Evolutionary conservation across 768 basidiomycete genomes (phyloP), one percentile per base, ranked within the genome.

Genomic region (Pleurotus pulmonarius): DNA sequence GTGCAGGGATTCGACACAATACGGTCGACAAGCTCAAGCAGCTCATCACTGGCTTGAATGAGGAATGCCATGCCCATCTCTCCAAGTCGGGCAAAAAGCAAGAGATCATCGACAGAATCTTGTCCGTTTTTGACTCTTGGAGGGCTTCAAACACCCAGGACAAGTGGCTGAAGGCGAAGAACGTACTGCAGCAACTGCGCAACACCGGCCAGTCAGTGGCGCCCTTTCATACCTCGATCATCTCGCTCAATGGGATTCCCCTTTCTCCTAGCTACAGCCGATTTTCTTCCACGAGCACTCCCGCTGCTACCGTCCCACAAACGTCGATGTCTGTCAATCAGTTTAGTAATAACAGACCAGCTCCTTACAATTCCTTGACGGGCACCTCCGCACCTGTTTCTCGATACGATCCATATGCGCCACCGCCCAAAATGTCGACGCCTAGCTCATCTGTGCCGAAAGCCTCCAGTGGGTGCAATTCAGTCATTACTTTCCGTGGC

Each of bases 1-100:
- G 87, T 64, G 83, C 87, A 73, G 80, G 72, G 58, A 77, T 94
- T 67, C 83, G 81, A 71, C 78, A 77, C 68, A 88, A 92, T 71
- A 94, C 90, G 5, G 92, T 94, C 60, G 91, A 92, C 70, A 85
- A 78, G 70, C 82, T 94, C 60, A 93, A 94, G 70, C 86, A 88
- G 66, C 90, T 94, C 62, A 75, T 94, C 56, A 69, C 76, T 39
- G 87, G 86, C 22, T 77, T 93, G 62, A 92, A 91, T 73, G 88
- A 90, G 38, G 86, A 91, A 68, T 92, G 90, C 65, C 72, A 73
- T 53, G 81, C 83, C 3, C 78, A 80, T 62, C 74, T 92, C 25
- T 75, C 81, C 54, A 91, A 90, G 70, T 79, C 88, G 9, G 92
- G 92, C 24, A 92, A 89, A 75, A 94, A 94, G 67, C 88, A 91